Conservation (phyloP, 257 asterid species). For the Salvia miltiorrhiza region DNA sequence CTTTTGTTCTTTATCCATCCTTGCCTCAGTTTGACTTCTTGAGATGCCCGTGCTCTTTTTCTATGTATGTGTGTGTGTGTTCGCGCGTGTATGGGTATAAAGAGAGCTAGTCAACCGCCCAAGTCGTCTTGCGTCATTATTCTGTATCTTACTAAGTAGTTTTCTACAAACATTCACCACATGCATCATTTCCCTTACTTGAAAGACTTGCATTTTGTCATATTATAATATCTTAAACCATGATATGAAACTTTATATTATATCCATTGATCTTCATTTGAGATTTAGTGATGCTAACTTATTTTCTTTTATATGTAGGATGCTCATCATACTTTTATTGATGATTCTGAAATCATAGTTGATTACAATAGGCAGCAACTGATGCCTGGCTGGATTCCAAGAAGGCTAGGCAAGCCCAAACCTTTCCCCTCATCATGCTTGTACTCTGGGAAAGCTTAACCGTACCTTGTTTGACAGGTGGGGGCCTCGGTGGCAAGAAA, state of each 20-base stretch:
- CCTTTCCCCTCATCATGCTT: neutral
- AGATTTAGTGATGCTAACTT: slow-evolving; percentile 17
- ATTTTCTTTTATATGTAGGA: slow-evolving; percentile 41
- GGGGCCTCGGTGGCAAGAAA: slow-evolving; percentile 96
- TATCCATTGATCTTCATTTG: slow-evolving; percentile 6
- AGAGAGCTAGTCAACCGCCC: neutral
- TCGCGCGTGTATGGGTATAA: neutral
- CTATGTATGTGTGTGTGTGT: neutral
- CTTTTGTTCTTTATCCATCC: neutral
- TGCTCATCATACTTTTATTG: slow-evolving; percentile 74
- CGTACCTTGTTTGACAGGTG: slow-evolving; percentile 49
- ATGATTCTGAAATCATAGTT: slow-evolving; percentile 88
- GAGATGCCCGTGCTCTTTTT: no score
- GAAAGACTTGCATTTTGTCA: neutral
- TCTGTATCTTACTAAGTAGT: neutral
- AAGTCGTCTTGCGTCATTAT: neutral
- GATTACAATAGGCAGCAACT: slow-evolving; percentile 92
- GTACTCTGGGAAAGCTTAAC: neutral
- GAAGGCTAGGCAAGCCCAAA: slow-evolving; percentile 72
- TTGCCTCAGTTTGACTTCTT: neutral
- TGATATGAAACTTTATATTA: neutral
- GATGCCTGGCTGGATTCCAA: slow-evolving; percentile 99
- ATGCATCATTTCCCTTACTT: neutral
- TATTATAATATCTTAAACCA: neutral
- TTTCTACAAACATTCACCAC: neutral